phyloP scores from a whole-genome alignment of 2,329 filamentous ascomycete genomes.

The Calonectria fujianensis region DNA sequence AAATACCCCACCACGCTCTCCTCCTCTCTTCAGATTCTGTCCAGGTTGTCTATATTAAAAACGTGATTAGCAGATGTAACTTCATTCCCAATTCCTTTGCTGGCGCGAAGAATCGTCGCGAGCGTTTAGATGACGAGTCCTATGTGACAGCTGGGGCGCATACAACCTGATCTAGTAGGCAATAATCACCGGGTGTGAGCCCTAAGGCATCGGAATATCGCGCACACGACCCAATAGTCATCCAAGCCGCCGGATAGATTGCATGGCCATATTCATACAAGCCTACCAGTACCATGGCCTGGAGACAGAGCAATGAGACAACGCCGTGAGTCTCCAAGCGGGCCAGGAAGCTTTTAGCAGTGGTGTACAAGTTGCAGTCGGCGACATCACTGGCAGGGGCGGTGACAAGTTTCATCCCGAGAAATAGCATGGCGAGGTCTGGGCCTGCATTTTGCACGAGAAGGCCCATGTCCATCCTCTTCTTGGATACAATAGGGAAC shows the following conservation, averaged over 20 bases:
- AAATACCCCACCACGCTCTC: background rate
- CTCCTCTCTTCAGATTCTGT: slow-evolving; percentile 1
- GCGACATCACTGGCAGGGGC: background rate
- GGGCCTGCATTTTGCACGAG: slow-evolving; percentile 65
- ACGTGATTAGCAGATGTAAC: background rate
- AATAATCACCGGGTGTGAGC: background rate
- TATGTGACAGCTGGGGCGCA: background rate
- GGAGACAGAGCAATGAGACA: slow-evolving; percentile 6
- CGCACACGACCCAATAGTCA: background rate
- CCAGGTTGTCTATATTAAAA: background rate
- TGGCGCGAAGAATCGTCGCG: background rate
- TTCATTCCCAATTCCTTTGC: background rate
- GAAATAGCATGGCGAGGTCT: slow-evolving; percentile 67
- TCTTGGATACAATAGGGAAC: slow-evolving; percentile 69
- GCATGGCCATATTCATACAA: background rate
- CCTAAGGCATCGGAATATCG: background rate
- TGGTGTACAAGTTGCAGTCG: background rate
- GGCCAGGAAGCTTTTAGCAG: background rate
- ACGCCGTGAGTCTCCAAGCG: background rate
- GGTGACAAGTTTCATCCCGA: slow-evolving; percentile 69
- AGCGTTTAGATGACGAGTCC: background rate
- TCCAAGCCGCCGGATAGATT: background rate
- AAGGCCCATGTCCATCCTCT: slow-evolving; percentile 65
- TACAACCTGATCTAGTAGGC: background rate
- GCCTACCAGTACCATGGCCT: background rate